These are phyloP conservation scores for Aspergillus funiculosus DNA, from an alignment of 495 filamentous ascomycete genomes.

Conservation along the genomic window DNA sequence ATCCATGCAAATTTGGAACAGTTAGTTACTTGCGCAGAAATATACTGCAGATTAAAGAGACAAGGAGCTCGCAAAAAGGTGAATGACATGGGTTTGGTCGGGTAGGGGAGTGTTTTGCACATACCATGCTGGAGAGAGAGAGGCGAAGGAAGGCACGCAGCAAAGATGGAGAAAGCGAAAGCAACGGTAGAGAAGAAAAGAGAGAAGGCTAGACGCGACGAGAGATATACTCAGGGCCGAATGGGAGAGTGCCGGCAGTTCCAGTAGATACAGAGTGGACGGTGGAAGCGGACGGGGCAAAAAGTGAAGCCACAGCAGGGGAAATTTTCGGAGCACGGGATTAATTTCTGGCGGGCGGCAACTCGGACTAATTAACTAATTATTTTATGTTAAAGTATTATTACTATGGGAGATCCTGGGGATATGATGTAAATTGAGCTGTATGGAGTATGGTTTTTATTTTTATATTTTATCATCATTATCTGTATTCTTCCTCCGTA, in stretches of 20 bases:
- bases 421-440: no score
- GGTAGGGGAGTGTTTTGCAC: background rate
- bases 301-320: conserved; percentile 19
- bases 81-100: background rate
- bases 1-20: conserved; percentile 1
- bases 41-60: no score
- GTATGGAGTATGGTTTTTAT: no score
- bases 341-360: conserved; percentile 3
- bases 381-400: no score
- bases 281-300: conserved; percentile 26
- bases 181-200: background rate
- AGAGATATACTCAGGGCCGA: background rate
- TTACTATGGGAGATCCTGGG: no score
- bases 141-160: conserved; percentile 2
- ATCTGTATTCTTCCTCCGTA: no score
- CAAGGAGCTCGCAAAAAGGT: background rate
- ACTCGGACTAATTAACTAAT: background rate
- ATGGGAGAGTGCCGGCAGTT: background rate
- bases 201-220: no score
- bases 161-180: background rate
- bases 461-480: no score
- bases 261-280: conserved; percentile 8
- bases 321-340: conserved; percentile 37
- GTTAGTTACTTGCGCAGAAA: background rate
- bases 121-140: conserved; percentile 13